phyloP scores from a whole-genome alignment of 495 filamentous ascomycete genomes.

The Aspergillus cavernicola region DNA sequence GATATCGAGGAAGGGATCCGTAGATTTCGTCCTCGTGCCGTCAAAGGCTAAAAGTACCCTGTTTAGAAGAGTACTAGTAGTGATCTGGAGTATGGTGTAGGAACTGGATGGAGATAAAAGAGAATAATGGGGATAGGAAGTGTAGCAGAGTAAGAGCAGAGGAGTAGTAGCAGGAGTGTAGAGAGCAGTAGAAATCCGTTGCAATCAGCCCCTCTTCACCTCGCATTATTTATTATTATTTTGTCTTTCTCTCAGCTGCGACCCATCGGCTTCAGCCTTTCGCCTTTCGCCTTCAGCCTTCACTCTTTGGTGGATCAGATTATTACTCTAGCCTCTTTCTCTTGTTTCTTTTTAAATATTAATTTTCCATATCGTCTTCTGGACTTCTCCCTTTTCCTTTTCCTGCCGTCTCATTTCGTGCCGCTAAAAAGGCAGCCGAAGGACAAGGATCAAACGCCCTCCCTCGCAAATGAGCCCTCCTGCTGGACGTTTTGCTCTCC shows the following conservation, averaged over 20 bases:
- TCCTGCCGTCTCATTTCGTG: slow-evolving; percentile 5
- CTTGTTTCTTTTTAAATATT: slow-evolving; percentile 8
- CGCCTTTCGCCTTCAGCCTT: slow-evolving; percentile 13
- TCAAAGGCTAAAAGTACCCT: slow-evolving; percentile 12
- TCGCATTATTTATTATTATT: slow-evolving; percentile 3
- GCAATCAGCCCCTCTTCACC: no score
- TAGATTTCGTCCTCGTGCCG: slow-evolving; percentile 19
- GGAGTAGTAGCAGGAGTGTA: no score
- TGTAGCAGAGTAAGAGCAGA: no score
- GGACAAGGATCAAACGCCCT: slow-evolving; percentile 11
- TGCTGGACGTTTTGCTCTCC: slow-evolving; percentile 9
- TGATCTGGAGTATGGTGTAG: no score
- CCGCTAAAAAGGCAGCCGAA: slow-evolving; percentile 13
- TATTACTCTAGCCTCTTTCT: slow-evolving; percentile 1
- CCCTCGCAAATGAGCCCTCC: slow-evolving; percentile 17
- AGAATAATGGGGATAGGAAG: no score
- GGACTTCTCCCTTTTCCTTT: slow-evolving; percentile 8
- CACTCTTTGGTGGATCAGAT: slow-evolving; percentile 9
- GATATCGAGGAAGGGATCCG: slow-evolving; percentile 20
- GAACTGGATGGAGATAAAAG: no score
- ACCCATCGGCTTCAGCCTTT: no score
- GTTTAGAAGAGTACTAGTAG: slow-evolving; percentile 1
- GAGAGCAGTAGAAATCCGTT: no score
- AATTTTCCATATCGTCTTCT: slow-evolving; percentile 5
- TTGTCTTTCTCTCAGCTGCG: slow-evolving; percentile 3